Evolutionary conservation across 306 rosid genomes (phyloP).

Genomic region (Prosopis cineraria): DNA sequence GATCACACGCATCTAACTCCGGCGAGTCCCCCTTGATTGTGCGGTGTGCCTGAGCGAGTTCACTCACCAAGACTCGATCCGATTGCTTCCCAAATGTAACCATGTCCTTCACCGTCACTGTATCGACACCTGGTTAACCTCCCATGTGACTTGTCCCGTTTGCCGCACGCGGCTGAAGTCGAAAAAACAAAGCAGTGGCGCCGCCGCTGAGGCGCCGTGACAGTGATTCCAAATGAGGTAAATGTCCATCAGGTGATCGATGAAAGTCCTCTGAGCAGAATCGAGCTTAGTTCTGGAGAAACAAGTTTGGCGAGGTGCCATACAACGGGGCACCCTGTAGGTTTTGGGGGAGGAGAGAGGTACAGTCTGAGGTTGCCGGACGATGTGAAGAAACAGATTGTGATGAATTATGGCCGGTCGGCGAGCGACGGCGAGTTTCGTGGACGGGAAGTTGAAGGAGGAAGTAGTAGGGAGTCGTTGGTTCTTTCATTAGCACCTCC

Average conservation of each 20-base stretch:
- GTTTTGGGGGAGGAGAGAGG: slow-evolving; percentile 38
- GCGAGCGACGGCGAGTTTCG: slow-evolving; percentile 45
- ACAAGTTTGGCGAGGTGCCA: slow-evolving; percentile 44
- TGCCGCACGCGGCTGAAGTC: slow-evolving; percentile 45
- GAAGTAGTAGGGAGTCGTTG: background rate
- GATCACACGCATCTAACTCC: slow-evolving; percentile 39
- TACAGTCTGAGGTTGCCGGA: slow-evolving; percentile 40
- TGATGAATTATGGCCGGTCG: slow-evolving; percentile 37
- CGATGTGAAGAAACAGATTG: slow-evolving; percentile 43
- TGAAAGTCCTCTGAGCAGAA: background rate
- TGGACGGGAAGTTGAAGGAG: background rate
- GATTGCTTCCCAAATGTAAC: slow-evolving; percentile 54
- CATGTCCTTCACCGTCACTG: slow-evolving; percentile 62
- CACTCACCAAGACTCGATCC: slow-evolving; percentile 45
- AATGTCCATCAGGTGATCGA: background rate
- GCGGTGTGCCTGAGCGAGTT: slow-evolving; percentile 67
- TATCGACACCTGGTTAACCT: slow-evolving; percentile 56
- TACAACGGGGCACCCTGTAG: slow-evolving; percentile 61
- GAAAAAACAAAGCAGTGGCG: background rate
- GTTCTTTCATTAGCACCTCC: slow-evolving; percentile 11
- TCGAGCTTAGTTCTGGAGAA: background rate
- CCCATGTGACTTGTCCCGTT: slow-evolving; percentile 64
- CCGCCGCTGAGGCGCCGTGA: no score
- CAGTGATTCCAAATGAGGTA: background rate
- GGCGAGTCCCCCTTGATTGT: slow-evolving; percentile 45